Percentiles rank a stretch among this genome's conserved stretches.
These are phyloP conservation scores for Cytidiella melzeri DNA, from an alignment of 768 basidiomycete species.

Conservation along the genomic window DNA sequence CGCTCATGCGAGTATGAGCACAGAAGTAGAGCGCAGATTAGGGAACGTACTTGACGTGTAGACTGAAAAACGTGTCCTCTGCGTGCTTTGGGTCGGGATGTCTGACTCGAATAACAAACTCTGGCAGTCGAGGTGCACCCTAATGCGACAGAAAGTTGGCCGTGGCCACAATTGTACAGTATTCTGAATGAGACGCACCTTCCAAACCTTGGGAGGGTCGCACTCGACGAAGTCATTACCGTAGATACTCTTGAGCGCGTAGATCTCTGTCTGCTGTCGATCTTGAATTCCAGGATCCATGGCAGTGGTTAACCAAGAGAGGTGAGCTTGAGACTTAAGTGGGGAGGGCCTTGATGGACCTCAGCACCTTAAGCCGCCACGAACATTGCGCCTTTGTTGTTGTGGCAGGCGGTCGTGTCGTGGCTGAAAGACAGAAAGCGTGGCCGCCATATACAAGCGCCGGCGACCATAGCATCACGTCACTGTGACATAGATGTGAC, in stretches of 20 bases:
- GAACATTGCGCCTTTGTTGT: conserved; percentile 39
- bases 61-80: conserved; percentile 53
- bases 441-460: too few species aligned
- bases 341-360: conserved; percentile 63
- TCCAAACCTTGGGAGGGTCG: conserved; percentile 79
- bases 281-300: conserved; percentile 71
- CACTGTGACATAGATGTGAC: too few species aligned
- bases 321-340: conserved; percentile 43
- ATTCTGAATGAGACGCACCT: conserved; percentile 41
- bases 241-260: conserved; percentile 75
- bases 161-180: neutral
- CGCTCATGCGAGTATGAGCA: conserved; percentile 1
- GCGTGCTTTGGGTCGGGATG: conserved; percentile 57
- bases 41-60: conserved; percentile 60
- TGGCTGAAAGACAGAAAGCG: too few species aligned
- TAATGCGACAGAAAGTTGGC: conserved; percentile 23
- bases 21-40: neutral
- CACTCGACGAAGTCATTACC: conserved; percentile 69
- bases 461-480: too few species aligned
- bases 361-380: conserved; percentile 76
- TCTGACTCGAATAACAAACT: conserved; percentile 68
- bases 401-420: too few species aligned
- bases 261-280: conserved; percentile 64
- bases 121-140: conserved; percentile 64
- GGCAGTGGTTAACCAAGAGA: conserved; percentile 20